These are phyloP conservation scores for Beauveria bassiana DNA, from an alignment of 2,329 filamentous ascomycete species.

Conservation along the genomic window DNA sequence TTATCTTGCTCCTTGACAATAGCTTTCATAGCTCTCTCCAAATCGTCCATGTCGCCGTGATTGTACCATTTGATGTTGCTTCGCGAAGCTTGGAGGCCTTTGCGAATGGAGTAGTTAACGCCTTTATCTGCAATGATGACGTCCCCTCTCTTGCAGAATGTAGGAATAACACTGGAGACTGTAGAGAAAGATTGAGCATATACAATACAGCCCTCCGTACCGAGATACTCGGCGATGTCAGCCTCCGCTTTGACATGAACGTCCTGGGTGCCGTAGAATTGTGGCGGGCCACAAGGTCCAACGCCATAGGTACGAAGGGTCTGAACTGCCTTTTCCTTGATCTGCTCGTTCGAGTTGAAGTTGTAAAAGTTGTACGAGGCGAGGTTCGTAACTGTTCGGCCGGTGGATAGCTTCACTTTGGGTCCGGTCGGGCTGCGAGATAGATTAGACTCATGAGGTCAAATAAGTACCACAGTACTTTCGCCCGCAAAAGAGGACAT, in stretches of 20 bases:
- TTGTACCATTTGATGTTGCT: conserved; percentile 92
- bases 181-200: conserved; percentile 96
- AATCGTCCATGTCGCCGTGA: conserved; percentile 91
- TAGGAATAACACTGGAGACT: conserved; percentile 92
- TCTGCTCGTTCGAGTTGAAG: conserved; percentile 82
- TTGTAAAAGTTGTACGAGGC: conserved; percentile 98
- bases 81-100: conserved; percentile 85
- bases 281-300: conserved; percentile 89
- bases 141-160: conserved; percentile 94
- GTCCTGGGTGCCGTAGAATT: conserved; percentile 97
- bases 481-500: conserved; percentile 16
- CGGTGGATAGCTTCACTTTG: conserved; percentile 80
- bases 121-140: conserved; percentile 93
- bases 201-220: conserved; percentile 82
- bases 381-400: conserved; percentile 86
- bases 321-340: conserved; percentile 92
- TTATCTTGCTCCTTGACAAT: conserved; percentile 79
- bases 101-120: conserved; percentile 88
- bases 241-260: conserved; percentile 96
- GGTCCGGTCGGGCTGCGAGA: conserved; percentile 69
- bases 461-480: not conserved
- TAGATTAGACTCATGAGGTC: not conserved
- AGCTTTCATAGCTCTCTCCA: conserved; percentile 77
- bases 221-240: conserved; percentile 84
- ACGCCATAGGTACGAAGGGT: conserved; percentile 93